Evolutionary conservation across 345 rosid species (phyloP), one percentile per base, ranked within the genome.

Genomic region (Eucalyptus melliodora): DNA sequence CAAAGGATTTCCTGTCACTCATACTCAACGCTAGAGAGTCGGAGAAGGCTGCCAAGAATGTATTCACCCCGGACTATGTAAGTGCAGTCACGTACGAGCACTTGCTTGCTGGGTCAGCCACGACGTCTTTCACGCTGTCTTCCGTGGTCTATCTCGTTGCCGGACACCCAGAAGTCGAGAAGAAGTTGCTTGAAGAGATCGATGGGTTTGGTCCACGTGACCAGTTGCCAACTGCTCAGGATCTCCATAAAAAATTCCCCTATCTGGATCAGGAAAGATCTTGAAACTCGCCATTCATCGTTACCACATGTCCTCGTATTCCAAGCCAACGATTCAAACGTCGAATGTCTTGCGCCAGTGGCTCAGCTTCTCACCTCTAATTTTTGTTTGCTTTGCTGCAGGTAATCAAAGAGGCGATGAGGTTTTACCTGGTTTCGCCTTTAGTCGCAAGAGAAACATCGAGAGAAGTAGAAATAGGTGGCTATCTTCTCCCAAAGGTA

Each of bases 81-180:
- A 96, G 99, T 59, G 99, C 98, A 26, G 95, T 95, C 90, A 95
- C 99, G 86, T 97, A 97, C 45, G 99, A 97, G 91, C 99, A 97
- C 88, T 95, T 97, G 88, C 97, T 97, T 87, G 98, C 99, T 53
- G 99, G 99, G 30, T 97, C 99, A 23, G 95, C 96, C 16, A 97
- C 99, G 16, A 97, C 98, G 37, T 82, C 97, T 19, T 97, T 97
- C 90, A 97, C 99, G 5, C 80, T 97, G 87, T 97, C 99, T 59
- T 94, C 97, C 5, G 88, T 92, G 89, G 90, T 97, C 6, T 97
- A 97, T 93, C 92, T 96, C 77, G 96, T 96, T 65, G 92, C 98
- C 34, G 95, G 93, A 88, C 98, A 97, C 92, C 95, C 91, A 1
- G 94, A 95, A 87, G 98, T 96, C 34, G 98, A 97, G 94, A 92